Evolutionary conservation across 345 rosid species (phyloP), one percentile per base, ranked within the genome.

Genomic region (Geranium brycei): DNA sequence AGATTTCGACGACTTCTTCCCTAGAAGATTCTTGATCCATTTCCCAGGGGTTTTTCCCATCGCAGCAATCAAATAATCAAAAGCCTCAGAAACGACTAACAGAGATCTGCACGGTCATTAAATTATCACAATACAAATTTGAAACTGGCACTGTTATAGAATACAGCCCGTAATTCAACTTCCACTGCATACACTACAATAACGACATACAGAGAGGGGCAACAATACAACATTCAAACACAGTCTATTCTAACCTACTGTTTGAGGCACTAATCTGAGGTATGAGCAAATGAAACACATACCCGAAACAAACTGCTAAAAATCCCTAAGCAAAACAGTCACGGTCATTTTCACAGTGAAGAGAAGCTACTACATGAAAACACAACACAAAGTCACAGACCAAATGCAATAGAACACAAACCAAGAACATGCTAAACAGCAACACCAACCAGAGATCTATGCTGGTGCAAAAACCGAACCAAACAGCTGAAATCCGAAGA

Each of bases 41-140:
- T 85, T 87, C 67, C 84, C 89, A 19, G 91, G 86, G 51, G 88
- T 81, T 75, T 81, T 89, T 47, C 91, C 91, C 96, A 89, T 89
- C 19, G 67, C 67, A n/a, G 51, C 31, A 30, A 60, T 18, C 19
- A 30, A 47, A 60, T 59, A 71, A 40, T 28, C 57, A 62, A 62
- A 66, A 28, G 31, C 13, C 14, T 47, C 53, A 47, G 53, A 68
- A 41, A 3, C 58, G 59, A 47, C 64, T 63, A 15, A 16, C 23
- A 66, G 31, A 74, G 41, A 78, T 62, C 73, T 71, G 59, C 71
- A 13, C 5, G 17, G 63, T 51, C 3, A 56, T 60, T 47, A 57
- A 47, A 6, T 13, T 6, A 47, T 47, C 53, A 47, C 53, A 5
- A 47, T 8, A 8, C 3, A 6, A 47, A 47, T 47, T 47, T 47